Conservation (phyloP, 352 stramenopile species). For the Thalassiosira oceanica region DNA sequence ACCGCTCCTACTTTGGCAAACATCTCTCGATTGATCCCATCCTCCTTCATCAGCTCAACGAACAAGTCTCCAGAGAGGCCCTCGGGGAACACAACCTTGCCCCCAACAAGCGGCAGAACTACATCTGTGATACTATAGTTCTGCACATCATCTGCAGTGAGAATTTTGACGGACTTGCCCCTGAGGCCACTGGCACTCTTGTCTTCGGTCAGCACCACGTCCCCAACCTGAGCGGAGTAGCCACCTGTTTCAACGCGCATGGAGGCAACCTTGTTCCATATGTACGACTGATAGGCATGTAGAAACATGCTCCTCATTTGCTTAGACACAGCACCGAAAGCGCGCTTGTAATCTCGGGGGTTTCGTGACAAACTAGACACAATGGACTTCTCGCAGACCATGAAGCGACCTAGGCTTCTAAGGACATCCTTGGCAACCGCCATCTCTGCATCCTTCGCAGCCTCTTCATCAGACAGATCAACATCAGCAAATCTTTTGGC, state of each 20-base stretch:
- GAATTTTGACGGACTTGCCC: constrained; percentile 76
- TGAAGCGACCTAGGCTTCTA: constrained; percentile 58
- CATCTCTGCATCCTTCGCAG: constrained; percentile 49
- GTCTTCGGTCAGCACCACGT: constrained; percentile 85
- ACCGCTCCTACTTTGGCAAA: constrained; percentile 75
- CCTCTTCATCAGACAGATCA: constrained; percentile 37
- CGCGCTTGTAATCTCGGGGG: constrained; percentile 74
- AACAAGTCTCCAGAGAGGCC: constrained; percentile 80
- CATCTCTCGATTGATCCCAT: constrained; percentile 64
- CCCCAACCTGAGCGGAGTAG: constrained; percentile 83
- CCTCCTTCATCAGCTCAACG: constrained; percentile 60
- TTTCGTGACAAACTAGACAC: constrained; percentile 58
- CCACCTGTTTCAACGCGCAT: constrained; percentile 85
- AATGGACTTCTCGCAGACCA: constrained; percentile 68
- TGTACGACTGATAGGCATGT: constrained; percentile 91
- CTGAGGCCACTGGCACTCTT: constrained; percentile 56
- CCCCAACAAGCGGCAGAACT: constrained; percentile 93
- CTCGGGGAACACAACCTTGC: constrained; percentile 86
- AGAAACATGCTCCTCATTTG: constrained; percentile 81
- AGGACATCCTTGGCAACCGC: constrained; percentile 52
- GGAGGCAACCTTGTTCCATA: constrained; percentile 93
- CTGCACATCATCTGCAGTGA: constrained; percentile 88
- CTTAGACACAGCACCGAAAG: constrained; percentile 76
- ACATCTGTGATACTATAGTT: constrained; percentile 91
- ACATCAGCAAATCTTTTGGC: constrained; percentile 59